Percentiles rank a stretch among this genome's conserved stretches.
Conservation (phyloP, 495 filamentous ascomycete species). For the Recurvomyces mirabilis region DNA sequence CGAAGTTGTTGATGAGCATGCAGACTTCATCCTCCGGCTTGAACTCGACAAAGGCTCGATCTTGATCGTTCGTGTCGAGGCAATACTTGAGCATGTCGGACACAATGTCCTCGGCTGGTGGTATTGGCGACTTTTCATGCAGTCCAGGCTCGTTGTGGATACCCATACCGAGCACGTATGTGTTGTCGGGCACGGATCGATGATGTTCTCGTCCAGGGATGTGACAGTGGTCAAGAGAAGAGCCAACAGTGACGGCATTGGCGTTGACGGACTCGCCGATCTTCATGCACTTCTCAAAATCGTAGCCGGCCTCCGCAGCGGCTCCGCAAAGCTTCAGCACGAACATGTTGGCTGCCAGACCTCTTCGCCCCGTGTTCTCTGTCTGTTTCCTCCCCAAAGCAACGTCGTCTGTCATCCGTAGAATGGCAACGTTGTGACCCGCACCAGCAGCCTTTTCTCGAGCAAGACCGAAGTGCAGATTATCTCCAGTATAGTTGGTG, state of each 20-base stretch:
- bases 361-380: constrained; percentile 45
- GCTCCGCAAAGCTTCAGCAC: constrained; percentile 30
- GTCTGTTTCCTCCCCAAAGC: constrained; percentile 46
- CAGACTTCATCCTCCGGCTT: constrained; percentile 42
- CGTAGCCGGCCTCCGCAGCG: constrained; percentile 26
- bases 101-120: constrained; percentile 42
- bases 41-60: constrained; percentile 49
- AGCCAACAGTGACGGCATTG: constrained; percentile 48
- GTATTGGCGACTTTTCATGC: constrained; percentile 46
- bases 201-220: constrained; percentile 49
- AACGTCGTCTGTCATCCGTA: constrained; percentile 51
- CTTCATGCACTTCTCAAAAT: constrained; percentile 45
- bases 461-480: constrained; percentile 52
- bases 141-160: constrained; percentile 52
- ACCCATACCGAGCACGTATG: constrained; percentile 48
- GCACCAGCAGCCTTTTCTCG: constrained; percentile 48
- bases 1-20: constrained; percentile 51
- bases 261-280: constrained; percentile 43
- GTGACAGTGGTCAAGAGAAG: constrained; percentile 52
- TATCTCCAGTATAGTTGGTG: constrained; percentile 57
- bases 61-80: constrained; percentile 44
- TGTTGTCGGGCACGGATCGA: constrained; percentile 36
- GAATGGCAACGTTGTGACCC: constrained; percentile 43
- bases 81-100: constrained; percentile 42
- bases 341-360: constrained; percentile 44